Evolutionary conservation across 148 eudicot genomes (phyloP).

Genomic region (Dysphania ambrosioides): DNA sequence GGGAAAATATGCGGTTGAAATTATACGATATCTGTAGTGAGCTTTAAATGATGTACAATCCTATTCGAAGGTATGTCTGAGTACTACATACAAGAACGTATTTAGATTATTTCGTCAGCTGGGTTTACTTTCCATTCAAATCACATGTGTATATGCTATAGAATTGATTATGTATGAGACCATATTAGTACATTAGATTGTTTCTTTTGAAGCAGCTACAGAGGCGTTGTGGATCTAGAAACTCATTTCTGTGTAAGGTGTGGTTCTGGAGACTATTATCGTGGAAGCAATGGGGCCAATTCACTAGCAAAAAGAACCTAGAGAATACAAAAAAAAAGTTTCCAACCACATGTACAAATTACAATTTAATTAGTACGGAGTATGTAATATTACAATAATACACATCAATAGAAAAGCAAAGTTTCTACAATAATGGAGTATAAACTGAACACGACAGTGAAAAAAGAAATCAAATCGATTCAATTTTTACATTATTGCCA

Average conservation of each 20-base stretch:
- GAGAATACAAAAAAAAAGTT: too few species aligned
- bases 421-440: not conserved
- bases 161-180: not conserved
- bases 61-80: not conserved
- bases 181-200: not conserved
- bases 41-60: not conserved
- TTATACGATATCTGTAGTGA: slow-evolving; percentile 51
- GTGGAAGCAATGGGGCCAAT: too few species aligned
- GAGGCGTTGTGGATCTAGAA: too few species aligned
- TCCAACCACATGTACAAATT: too few species aligned
- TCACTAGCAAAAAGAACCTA: too few species aligned
- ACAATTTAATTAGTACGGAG: too few species aligned
- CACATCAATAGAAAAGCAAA: not conserved
- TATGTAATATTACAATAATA: not conserved
- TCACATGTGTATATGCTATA: not conserved
- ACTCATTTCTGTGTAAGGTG: too few species aligned
- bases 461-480: not conserved
- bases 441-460: not conserved
- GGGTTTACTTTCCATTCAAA: not conserved
- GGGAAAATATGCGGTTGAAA: slow-evolving; percentile 79
- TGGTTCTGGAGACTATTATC: too few species aligned
- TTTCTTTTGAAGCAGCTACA: too few species aligned
- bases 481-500: not conserved
- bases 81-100: too few species aligned
- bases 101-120: too few species aligned